Evolutionary conservation across 192 early-diverging fungal genomes (phyloP).

Genomic region (Umbelopsis sp.): DNA sequence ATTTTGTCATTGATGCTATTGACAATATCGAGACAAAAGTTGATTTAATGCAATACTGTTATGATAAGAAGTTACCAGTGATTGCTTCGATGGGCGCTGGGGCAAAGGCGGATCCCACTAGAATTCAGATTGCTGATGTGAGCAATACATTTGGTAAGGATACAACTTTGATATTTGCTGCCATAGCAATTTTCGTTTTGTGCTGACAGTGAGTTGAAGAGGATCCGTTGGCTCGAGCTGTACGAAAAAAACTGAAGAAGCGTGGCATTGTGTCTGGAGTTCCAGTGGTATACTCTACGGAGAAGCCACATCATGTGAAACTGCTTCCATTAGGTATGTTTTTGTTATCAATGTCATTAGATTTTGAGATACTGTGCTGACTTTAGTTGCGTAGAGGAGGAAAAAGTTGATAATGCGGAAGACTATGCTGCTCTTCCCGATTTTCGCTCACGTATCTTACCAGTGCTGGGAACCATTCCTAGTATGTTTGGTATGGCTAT

Average conservation of each 20-base stretch:
- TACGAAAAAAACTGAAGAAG: slow-evolving; percentile 74
- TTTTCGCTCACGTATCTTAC: slow-evolving; percentile 86
- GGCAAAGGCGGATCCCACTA: slow-evolving; percentile 95
- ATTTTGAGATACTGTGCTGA: not conserved
- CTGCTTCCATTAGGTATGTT: slow-evolving; percentile 73
- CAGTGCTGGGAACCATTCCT: slow-evolving; percentile 85
- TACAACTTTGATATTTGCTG: not conserved
- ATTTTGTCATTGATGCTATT: slow-evolving; percentile 87
- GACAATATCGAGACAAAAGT: slow-evolving; percentile 97
- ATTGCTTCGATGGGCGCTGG: slow-evolving; percentile 97
- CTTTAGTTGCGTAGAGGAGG: slow-evolving; percentile 57
- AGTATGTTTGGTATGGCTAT: slow-evolving; percentile 94
- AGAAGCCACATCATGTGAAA: slow-evolving; percentile 91
- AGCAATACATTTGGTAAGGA: slow-evolving; percentile 78
- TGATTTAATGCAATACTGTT: slow-evolving; percentile 86
- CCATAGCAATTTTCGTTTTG: not conserved
- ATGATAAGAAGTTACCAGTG: slow-evolving; percentile 70
- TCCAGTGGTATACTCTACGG: slow-evolving; percentile 93
- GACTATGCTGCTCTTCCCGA: slow-evolving; percentile 93
- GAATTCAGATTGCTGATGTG: slow-evolving; percentile 96
- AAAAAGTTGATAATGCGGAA: slow-evolving; percentile 78
- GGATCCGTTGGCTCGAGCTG: slow-evolving; percentile 90
- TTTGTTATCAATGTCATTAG: not conserved
- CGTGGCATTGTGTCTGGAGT: slow-evolving; percentile 78
- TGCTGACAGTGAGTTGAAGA: slow-evolving; percentile 48